Evolutionary conservation across 73 alveolate species (phyloP), one percentile per base, ranked within the genome.

Genomic region (Paramecium tetraurelia): DNA sequence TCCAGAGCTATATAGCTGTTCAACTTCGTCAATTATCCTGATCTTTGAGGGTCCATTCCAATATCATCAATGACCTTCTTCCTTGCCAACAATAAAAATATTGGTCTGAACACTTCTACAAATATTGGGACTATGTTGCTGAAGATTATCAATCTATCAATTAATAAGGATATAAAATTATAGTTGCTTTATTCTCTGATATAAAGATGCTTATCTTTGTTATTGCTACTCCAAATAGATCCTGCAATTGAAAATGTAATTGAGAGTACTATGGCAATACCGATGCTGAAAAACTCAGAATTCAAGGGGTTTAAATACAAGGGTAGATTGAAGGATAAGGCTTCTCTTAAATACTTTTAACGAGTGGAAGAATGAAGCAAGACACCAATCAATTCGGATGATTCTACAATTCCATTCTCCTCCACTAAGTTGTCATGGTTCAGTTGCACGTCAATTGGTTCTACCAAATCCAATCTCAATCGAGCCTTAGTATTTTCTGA

Each of bases 181-280:
- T 80, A 44, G 21, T 48, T 46, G 46, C 50, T 48, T 0, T 41
- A 41, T 44, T 80, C 70, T 14, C 57, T 41, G 3, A 80, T 80
- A 43, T 80, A 80, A 9, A 44, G 31, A 43, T 80, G 90, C 6
- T 22, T 44, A 14, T n/a, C 35, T 12, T 80, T 31, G 18, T 80
- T 80, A 22, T 22, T 46, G 5, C 57, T 80, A 44, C 53, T 44
- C 90, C 90, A 80, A 20, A 80, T 35, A 2, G 57, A 27, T 41
- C 90, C 90, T 20, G 90, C 90, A 21, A 80, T 80, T 18, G 90
- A 41, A 43, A 80, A 80, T 43, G 75, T 48, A 21, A 80, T 12
- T 43, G 90, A n/a, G 2, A 80, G n/a, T 21, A 80, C 29, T 41
- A 80, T 31, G 1, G 48, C 70, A 2, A 80, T 22, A 7, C 18